Base-by-base conservation (phyloP, 805 yeast species). In the Lachancea nothofagi region DNA sequence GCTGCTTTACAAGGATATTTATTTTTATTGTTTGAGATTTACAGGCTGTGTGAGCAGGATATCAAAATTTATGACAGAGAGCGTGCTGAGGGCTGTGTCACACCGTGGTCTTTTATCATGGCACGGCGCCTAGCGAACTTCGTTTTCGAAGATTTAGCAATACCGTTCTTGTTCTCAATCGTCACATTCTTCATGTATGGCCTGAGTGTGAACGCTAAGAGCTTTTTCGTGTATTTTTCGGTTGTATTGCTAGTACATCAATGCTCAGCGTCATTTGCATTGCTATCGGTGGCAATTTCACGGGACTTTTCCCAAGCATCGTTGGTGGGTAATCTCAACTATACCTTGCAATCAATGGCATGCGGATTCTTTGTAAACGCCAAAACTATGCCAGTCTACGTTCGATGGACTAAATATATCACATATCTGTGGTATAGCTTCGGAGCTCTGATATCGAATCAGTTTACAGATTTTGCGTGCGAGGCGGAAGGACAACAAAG, bases 351-450 rank as follows among this genome's bases (percentile, higher is more conserved):
- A 51, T 75, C 84, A 38, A 74, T 83, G 70, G 85, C 86, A 0
- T 80, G 86, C 57, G 96, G 95, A 1, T 83, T 76, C 60, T 85
- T 82, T 53, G 83, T 80, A 17, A 84, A 85, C 57, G 76, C 88
- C 1, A 66, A 69, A 6, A 70, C 75, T 1, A 71, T 85, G 78
- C 95, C 95, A 0, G 94, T 83, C 1, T 87, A 87, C 52, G 94
- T 86, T 7, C 69, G 86, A 25, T 86, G 96, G 96, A 72, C 80
- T 4, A 83, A 81, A 54, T 86, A 83, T 59, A 65, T 80, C 41
- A 80, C 90, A 0, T 83, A 75, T 54, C 69, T 81, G 38, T 87
- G 89, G 85, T 86, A 82, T 54, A 80, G 79, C 0, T 83, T 82
- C 59, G 93, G 93, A 2, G 79, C 78, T 2, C 52, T 80, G 41